phyloP scores from a whole-genome alignment of 345 rosid genomes.

The Nephelium lappaceum region DNA sequence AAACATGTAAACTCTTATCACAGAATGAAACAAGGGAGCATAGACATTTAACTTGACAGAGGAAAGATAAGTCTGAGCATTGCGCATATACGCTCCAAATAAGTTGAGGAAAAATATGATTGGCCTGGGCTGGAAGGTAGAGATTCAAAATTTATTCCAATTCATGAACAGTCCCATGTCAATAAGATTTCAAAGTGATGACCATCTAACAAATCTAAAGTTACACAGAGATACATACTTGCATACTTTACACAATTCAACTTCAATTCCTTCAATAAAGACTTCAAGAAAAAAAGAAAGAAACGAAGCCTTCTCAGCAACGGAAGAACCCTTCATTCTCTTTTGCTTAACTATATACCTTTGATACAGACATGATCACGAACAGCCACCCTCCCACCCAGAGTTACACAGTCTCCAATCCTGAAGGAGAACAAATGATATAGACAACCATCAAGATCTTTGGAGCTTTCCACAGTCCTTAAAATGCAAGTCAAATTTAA shows the following conservation, averaged over 20 bases:
- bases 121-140: not conserved
- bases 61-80: not conserved
- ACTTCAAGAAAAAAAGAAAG: no score
- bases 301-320: no score
- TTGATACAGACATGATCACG: slow-evolving; percentile 67
- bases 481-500: not conserved
- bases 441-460: not conserved
- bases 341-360: slow-evolving; percentile 43
- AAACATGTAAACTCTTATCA: not conserved
- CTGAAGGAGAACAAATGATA: slow-evolving; percentile 33
- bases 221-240: not conserved
- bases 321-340: not conserved
- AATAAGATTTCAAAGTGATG: not conserved
- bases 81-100: not conserved
- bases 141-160: not conserved
- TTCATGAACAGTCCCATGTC: not conserved
- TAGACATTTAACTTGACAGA: not conserved
- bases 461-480: slow-evolving; percentile 10
- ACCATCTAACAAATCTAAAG: not conserved
- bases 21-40: not conserved
- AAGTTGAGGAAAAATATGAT: not conserved
- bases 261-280: not conserved
- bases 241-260: not conserved
- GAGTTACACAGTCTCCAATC: slow-evolving; percentile 67
- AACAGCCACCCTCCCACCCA: slow-evolving; percentile 76